Evolutionary conservation across 257 asterid genomes (phyloP), one percentile per base, ranked within the genome.

Genomic region (Orobanche coerulescens): DNA sequence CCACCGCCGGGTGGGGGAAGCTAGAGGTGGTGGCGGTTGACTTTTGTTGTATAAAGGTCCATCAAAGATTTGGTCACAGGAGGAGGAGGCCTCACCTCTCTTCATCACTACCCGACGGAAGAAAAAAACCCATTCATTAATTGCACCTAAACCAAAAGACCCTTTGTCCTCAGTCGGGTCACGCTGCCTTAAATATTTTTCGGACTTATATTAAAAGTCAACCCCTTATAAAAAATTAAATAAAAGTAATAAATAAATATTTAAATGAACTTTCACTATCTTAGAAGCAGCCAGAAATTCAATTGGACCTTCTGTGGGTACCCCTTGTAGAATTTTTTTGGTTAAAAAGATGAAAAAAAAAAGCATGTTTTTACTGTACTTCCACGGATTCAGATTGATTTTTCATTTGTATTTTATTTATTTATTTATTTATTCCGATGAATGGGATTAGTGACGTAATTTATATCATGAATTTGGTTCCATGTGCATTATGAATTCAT

Each of bases 191-290:
- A 19, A 71, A 13, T 74, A 67, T 31, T 26, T 58, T 13, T 71
- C 76, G 78, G 77, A 70, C 80, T 58, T 28, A 13, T 56, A 4
- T 70, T 3, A 2, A 63, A 78, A 77, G 94, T 85, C 94, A 85
- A 82, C 94, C 75, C 63, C 26, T 39, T 37, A 36, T 2, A 2
- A 49, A 31, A 50, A 71, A 18, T 36, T n/a, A 54, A 34, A 49
- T 20, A 58, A 49, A 12, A 26, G 42, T 15, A n/a, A n/a, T n/a
- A n/a, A n/a, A n/a, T n/a, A n/a, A n/a, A n/a, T n/a, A n/a, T n/a
- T n/a, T n/a, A n/a, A n/a, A 9, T 52, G 30, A 36, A 2, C 10
- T 57, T 71, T 66, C 78, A 78, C 81, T 66, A 25, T 53, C 28
- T 25, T 24, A 42, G 53, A 80, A 54, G 79, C 67, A 69, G 75